Conservation (phyloP, 2,329 filamentous ascomycete species). For the Cadophora sp. region DNA sequence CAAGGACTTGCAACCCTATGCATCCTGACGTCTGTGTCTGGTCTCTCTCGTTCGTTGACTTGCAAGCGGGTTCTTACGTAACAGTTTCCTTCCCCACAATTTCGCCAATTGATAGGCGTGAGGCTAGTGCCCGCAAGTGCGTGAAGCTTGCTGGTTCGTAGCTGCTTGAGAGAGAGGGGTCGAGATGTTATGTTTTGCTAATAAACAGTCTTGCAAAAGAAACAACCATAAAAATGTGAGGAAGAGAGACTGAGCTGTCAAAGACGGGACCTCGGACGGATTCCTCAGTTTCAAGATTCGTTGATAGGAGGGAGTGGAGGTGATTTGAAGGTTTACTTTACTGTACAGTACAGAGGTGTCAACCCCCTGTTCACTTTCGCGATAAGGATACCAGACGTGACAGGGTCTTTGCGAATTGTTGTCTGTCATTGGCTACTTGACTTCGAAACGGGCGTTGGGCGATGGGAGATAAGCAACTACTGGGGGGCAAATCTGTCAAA, state of each 20-base stretch:
- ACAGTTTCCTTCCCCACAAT: conserved; percentile 27
- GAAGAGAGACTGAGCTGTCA: neutral
- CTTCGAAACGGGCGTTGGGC: conserved; percentile 4
- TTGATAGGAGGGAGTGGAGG: neutral
- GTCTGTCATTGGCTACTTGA: neutral
- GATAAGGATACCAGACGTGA: conserved; percentile 17
- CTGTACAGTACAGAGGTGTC: neutral
- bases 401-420: neutral
- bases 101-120: conserved; percentile 16
- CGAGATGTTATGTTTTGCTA: neutral
- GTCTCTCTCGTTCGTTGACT: neutral
- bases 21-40: conserved; percentile 3
- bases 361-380: neutral
- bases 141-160: too few species aligned
- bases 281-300: neutral
- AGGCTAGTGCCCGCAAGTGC: conserved; percentile 13
- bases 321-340: too few species aligned
- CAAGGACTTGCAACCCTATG: conserved; percentile 2
- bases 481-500: neutral
- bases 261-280: too few species aligned
- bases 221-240: neutral
- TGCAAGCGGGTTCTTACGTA: conserved; percentile 24
- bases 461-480: conserved; percentile 22
- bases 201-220: neutral
- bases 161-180: conserved; percentile 4